phyloP scores from a whole-genome alignment of 805 yeast species.

The Ogataea henricii region DNA sequence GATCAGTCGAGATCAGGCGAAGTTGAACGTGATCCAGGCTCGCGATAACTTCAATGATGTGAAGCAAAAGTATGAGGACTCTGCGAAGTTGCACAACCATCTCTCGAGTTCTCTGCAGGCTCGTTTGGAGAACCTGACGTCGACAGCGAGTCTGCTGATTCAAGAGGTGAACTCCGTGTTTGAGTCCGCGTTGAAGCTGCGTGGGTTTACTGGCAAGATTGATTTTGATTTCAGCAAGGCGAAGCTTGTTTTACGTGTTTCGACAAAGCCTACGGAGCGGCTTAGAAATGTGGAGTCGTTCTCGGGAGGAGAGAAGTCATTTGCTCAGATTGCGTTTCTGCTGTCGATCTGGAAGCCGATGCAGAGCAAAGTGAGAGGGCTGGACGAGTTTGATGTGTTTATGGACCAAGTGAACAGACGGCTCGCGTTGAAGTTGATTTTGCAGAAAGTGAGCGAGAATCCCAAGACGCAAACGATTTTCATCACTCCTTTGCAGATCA shows the following conservation, averaged over 20 bases:
- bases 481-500: conserved; percentile 92
- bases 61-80: conserved; percentile 39
- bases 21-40: conserved; percentile 46
- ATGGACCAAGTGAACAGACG: conserved; percentile 94
- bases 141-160: conserved; percentile 43
- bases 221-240: conserved; percentile 57
- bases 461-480: conserved; percentile 83
- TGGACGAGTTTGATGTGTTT: conserved; percentile 96
- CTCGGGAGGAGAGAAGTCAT: conserved; percentile 97
- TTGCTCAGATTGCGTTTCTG: conserved; percentile 84
- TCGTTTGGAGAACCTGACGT: conserved; percentile 45
- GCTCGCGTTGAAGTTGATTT: conserved; percentile 72
- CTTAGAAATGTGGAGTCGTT: conserved; percentile 76
- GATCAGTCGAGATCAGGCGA: conserved; percentile 56
- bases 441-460: conserved; percentile 63
- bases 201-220: conserved; percentile 77
- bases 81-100: conserved; percentile 33
- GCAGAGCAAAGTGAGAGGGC: conserved; percentile 83
- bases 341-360: conserved; percentile 92
- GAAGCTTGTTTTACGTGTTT: conserved; percentile 57
- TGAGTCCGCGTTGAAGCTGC: conserved; percentile 55
- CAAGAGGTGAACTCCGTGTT: conserved; percentile 56
- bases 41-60: conserved; percentile 47
- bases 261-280: conserved; percentile 58
- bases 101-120: conserved; percentile 41